Evolutionary conservation across 176 grass and related monocot species (phyloP).

Genomic region (Zoysia pacifica): DNA sequence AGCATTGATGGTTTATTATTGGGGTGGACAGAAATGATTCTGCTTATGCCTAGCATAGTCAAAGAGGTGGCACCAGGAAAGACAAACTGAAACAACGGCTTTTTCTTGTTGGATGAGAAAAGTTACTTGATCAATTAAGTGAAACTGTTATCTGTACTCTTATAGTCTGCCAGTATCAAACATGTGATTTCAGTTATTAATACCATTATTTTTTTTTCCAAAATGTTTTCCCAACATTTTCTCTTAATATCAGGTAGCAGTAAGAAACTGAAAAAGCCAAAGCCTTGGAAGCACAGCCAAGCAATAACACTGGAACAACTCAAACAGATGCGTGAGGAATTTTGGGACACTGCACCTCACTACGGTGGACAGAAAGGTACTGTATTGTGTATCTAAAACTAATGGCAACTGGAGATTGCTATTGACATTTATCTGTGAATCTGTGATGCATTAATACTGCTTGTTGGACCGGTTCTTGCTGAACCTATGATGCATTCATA

Average conservation of each 20-base stretch:
- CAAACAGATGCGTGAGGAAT: constrained; percentile 89
- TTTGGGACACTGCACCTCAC: constrained; percentile 96
- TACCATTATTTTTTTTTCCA: not conserved
- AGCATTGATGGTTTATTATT: constrained; percentile 24
- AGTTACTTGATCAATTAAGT: not conserved
- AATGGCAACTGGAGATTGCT: no score
- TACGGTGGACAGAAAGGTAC: constrained; percentile 94
- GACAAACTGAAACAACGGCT: constrained; percentile 1
- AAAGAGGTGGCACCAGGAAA: constrained; percentile 7
- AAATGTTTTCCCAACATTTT: constrained; percentile 12
- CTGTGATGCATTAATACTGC: no score
- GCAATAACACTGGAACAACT: constrained; percentile 65
- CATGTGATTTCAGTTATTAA: constrained; percentile 23
- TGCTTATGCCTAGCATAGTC: constrained; percentile 6
- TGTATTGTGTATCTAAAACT: not conserved
- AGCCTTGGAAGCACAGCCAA: constrained; percentile 82
- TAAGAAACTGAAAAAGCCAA: constrained; percentile 79
- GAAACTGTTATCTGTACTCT: not conserved
- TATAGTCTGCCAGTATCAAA: not conserved
- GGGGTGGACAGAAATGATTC: not conserved
- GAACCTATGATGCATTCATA: no score
- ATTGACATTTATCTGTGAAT: no score
- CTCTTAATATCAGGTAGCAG: constrained; percentile 54
- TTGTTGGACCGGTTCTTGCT: no score
- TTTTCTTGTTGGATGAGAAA: not conserved